Conservation (phyloP, 2,329 filamentous ascomycete genomes). For the Alternaria sp. region DNA sequence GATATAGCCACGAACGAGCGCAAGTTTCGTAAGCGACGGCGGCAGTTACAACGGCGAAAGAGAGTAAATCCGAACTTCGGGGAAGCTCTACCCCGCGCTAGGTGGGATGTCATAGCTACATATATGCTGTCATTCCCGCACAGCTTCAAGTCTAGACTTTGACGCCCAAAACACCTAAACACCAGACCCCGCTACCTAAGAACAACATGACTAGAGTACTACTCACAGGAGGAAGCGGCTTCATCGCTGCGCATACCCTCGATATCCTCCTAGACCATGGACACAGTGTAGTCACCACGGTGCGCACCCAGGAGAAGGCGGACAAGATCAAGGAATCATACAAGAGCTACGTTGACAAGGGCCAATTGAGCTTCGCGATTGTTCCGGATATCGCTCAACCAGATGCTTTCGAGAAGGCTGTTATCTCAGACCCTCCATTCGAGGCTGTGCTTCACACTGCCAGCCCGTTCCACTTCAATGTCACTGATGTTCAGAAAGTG, state of each 20-base stretch:
- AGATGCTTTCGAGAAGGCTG: conserved; percentile 69
- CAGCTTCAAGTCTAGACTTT: neutral
- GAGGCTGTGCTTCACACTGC: conserved; percentile 65
- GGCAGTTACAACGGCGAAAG: conserved; percentile 12
- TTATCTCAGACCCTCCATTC: conserved; percentile 68
- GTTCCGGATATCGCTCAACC: conserved; percentile 75
- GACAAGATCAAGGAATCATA: conserved; percentile 64
- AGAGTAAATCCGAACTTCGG: conserved; percentile 17
- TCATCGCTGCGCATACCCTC: conserved; percentile 70
- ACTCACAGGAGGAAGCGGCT: conserved; percentile 64
- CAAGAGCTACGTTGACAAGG: conserved; percentile 56
- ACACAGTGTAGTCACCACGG: conserved; percentile 68
- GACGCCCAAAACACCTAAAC: neutral
- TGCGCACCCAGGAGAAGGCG: conserved; percentile 67
- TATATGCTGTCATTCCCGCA: conserved; percentile 14
- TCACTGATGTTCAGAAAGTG: conserved; percentile 72
- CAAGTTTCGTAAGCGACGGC: conserved; percentile 14
- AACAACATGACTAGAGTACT: conserved; percentile 48
- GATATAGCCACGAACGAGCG: conserved; percentile 12
- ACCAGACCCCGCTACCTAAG: neutral
- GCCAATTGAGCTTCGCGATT: conserved; percentile 68
- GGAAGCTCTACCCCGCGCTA: conserved; percentile 20
- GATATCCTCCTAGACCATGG: conserved; percentile 63
- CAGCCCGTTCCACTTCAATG: conserved; percentile 72
- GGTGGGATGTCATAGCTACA: conserved; percentile 11